Percentiles rank a stretch among this genome's conserved stretches.
phyloP scores from a whole-genome alignment of 257 asterid species.

The Cordia subcordata region DNA sequence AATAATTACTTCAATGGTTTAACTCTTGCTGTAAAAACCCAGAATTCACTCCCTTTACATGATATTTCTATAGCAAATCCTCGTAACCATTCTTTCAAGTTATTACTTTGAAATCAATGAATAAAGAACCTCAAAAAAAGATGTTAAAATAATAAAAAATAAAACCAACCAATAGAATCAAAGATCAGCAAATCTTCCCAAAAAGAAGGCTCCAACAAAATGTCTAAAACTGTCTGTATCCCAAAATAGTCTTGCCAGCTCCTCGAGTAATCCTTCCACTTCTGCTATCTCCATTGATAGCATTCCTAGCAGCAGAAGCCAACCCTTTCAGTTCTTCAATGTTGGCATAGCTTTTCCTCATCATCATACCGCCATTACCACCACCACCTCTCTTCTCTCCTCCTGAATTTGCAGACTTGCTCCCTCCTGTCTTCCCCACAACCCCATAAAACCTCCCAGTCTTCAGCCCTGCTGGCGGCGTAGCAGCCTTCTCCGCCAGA shows the following conservation, averaged over 20 bases:
- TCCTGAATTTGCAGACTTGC: conserved; percentile 66
- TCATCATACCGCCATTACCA: conserved; percentile 63
- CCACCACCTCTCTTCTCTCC: conserved; percentile 42
- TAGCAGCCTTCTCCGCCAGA: conserved; percentile 41
- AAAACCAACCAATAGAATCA: not conserved
- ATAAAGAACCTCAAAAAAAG: conserved; percentile 12
- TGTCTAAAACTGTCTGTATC: conserved; percentile 47
- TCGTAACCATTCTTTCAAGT: conserved; percentile 10
- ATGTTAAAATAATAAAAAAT: not conserved
- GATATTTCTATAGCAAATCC: conserved; percentile 4
- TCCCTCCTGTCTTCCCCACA: conserved; percentile 45
- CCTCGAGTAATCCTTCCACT: conserved; percentile 30
- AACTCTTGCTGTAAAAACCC: not conserved
- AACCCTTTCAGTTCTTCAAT: conserved; percentile 63
- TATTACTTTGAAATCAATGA: conserved; percentile 8
- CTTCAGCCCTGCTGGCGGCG: conserved; percentile 45
- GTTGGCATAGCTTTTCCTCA: conserved; percentile 78
- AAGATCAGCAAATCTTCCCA: not conserved
- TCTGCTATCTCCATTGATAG: conserved; percentile 42
- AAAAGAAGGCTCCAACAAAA: not conserved
- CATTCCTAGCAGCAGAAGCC: conserved; percentile 45
- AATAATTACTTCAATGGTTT: too few relatives aligned
- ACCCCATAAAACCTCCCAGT: conserved; percentile 47
- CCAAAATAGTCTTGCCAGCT: conserved; percentile 43
- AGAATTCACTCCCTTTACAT: not conserved